Base-by-base conservation (phyloP, 805 yeast species). In the Wickerhamomyces queroliae region DNA sequence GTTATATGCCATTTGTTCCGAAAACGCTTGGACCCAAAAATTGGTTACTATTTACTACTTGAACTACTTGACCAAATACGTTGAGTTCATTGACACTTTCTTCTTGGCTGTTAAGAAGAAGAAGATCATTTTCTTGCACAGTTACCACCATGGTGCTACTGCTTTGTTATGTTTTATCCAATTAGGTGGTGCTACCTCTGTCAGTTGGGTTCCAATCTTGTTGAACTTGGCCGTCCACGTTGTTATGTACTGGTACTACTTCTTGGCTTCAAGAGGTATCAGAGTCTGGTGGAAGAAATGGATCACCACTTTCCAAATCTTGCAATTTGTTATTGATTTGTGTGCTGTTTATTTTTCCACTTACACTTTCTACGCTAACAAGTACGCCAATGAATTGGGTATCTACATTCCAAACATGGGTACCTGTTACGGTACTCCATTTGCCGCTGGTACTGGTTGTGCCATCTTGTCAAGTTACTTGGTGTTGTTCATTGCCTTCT, bases 251-350 rank as follows among this genome's bases (percentile, higher is more conserved):
- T 91, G 89, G 84, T 91, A 91, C 77, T 91, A 93, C 71, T 89
- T 90, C 72, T 72, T 91, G 55, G 75, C 93, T 38, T 86, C 97
- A 17, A 76, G 95, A 61, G 96, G 96, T 42, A 86, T 90, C 59
- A 82, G 87, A 56, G 96, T 91, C 39, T 90, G 97, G 97, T 91
- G 99, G 99, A 91, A 93, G 70, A 95, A 90, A 70, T 91, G 96
- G 96, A 96, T 91, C 50, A 91, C 99, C 41, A 76, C 95, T 49
- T 81, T 87, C 72, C 99, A 91, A 72, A 91, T 91, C 67, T 70
- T 86, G 56, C 99, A 91, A 70, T 91, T 91, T 60, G 67, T 91
- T 50, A 72, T 91, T 58, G 99, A 91, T 64, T 76, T 91, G 58
- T 78, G 73, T 32, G 90, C 91, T 61, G 95, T 93, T 48, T 93